Conservation (phyloP, 2,329 filamentous ascomycete species). For the Helotiales sp. region DNA sequence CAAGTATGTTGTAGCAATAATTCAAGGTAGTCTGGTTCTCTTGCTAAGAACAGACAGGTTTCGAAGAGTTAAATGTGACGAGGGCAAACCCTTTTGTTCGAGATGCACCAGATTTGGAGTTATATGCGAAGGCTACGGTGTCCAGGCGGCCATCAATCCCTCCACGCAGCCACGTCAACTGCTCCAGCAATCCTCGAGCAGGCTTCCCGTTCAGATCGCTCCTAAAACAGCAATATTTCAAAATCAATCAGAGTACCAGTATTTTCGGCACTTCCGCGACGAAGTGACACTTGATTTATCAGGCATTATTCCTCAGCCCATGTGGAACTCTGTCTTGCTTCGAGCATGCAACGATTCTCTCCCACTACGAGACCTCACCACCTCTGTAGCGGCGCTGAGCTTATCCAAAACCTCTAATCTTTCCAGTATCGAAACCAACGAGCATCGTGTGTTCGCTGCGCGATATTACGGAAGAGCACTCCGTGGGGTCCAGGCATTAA, state of each 20-base stretch:
- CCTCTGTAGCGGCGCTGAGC: conserved; percentile 31
- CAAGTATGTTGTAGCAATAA: background rate
- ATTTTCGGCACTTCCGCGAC: conserved; percentile 33
- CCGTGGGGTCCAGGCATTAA: conserved; percentile 20
- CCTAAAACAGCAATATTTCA: conserved; percentile 23
- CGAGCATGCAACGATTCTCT: conserved; percentile 28
- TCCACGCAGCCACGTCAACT: background rate
- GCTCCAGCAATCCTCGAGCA: background rate
- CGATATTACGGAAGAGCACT: conserved; percentile 32
- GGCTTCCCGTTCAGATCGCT: background rate
- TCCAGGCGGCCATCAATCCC: background rate
- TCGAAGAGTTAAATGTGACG: conserved; percentile 68
- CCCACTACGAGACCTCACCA: conserved; percentile 25
- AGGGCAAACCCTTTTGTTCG: conserved; percentile 60
- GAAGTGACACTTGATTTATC: conserved; percentile 29
- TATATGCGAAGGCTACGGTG: conserved; percentile 59
- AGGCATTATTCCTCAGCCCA: conserved; percentile 16
- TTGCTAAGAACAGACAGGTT: conserved; percentile 8
- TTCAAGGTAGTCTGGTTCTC: too few relatives aligned
- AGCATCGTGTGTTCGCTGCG: conserved; percentile 31
- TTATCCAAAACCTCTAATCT: conserved; percentile 22
- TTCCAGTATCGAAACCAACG: background rate
- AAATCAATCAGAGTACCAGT: conserved; percentile 28
- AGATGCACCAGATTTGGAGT: conserved; percentile 63
- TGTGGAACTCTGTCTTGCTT: conserved; percentile 32